These are phyloP conservation scores for Heterobasidion parviporum DNA, from an alignment of 1,284 basidiomycete genomes.

Conservation along the genomic window DNA sequence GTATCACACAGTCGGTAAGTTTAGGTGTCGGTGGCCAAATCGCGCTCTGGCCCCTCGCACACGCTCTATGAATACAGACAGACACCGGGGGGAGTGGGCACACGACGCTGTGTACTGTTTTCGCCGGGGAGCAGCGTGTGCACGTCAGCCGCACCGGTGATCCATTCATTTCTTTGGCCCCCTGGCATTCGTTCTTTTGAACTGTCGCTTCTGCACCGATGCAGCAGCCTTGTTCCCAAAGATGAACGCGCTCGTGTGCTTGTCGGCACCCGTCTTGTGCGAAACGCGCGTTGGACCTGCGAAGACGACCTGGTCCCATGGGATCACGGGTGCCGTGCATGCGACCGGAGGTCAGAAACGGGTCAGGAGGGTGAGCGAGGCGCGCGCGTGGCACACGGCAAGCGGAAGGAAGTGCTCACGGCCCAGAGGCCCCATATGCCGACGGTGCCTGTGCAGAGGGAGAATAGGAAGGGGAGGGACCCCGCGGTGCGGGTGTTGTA, in stretches of 20 bases:
- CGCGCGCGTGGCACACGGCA: not conserved
- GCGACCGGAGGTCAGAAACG: not conserved
- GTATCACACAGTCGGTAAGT: too few relatives aligned
- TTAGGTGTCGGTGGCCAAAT: too few relatives aligned
- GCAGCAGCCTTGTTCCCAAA: constrained; percentile 72
- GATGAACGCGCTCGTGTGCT: constrained; percentile 68
- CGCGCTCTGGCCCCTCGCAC: too few relatives aligned
- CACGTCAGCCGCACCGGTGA: too few relatives aligned
- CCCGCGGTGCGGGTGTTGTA: constrained; percentile 57
- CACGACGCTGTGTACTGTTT: too few relatives aligned
- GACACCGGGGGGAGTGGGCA: too few relatives aligned
- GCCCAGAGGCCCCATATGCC: constrained; percentile 66
- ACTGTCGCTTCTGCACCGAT: constrained; percentile 55
- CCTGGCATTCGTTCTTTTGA: constrained; percentile 38
- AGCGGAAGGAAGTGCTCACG: constrained; percentile 31
- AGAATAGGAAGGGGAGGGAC: constrained; percentile 43
- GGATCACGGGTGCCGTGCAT: not conserved
- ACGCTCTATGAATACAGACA: too few relatives aligned
- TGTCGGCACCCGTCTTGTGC: constrained; percentile 71
- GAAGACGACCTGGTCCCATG: constrained; percentile 50
- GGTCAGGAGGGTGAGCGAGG: not conserved
- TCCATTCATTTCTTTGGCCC: not conserved
- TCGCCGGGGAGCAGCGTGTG: too few relatives aligned
- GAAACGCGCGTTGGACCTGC: constrained; percentile 47
- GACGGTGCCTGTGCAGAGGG: constrained; percentile 39